Percentiles rank a stretch among this genome's conserved stretches.
Conservation (phyloP, 2,329 filamentous ascomycete species). For the Lasiodiplodia theobromae region DNA sequence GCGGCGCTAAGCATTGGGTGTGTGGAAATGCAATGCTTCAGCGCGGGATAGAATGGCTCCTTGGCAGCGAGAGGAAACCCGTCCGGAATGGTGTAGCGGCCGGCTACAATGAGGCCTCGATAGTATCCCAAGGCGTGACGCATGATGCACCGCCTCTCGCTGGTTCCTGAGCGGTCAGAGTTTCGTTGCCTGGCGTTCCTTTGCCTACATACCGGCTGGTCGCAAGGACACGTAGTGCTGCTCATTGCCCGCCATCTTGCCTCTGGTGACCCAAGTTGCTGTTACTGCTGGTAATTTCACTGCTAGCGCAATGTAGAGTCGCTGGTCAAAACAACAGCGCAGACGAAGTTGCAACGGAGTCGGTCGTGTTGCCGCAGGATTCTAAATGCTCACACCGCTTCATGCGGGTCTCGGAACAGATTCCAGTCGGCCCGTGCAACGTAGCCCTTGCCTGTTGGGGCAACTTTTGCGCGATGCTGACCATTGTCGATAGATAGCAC, state of each 20-base stretch:
- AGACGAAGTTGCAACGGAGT: background rate
- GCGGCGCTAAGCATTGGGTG: constrained; percentile 50
- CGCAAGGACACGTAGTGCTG: background rate
- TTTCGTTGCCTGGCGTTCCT: background rate
- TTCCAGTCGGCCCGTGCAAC: constrained; percentile 10
- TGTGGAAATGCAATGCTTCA: constrained; percentile 49
- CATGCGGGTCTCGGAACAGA: background rate
- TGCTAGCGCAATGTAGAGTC: background rate
- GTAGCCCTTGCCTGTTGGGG: background rate
- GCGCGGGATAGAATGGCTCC: constrained; percentile 33
- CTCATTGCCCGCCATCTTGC: background rate
- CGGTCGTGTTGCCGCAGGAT: background rate
- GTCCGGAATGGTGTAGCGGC: constrained; percentile 24
- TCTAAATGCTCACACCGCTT: background rate
- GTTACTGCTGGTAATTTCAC: background rate
- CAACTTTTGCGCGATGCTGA: constrained; percentile 1
- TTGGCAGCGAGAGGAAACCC: background rate
- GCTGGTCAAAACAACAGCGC: background rate
- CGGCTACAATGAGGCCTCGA: constrained; percentile 31
- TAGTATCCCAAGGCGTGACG: constrained; percentile 34
- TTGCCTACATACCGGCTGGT: constrained; percentile 2
- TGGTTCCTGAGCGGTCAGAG: constrained; percentile 30
- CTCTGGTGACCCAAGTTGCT: background rate
- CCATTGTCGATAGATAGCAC: background rate
- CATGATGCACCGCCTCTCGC: constrained; percentile 33